Conservation (phyloP, 2,329 filamentous ascomycete species). For the Botrytis galanthina region DNA sequence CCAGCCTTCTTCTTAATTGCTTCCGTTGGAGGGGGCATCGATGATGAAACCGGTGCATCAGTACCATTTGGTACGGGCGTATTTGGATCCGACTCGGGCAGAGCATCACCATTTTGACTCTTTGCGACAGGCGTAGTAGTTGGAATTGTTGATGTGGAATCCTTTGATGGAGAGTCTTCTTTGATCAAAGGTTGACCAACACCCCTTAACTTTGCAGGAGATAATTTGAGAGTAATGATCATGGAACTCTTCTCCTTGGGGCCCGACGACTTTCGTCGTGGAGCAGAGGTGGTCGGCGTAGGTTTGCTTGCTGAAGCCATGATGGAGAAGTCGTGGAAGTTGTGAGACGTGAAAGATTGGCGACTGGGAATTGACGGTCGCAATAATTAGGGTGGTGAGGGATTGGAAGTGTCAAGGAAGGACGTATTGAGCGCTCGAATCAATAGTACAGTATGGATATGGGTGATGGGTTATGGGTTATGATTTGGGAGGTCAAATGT, state of each 20-base stretch:
- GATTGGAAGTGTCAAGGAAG: constrained; percentile 9
- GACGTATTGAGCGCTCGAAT: not conserved
- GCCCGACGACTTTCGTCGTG: constrained; percentile 33
- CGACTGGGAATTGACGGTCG: constrained; percentile 13
- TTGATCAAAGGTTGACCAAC: constrained; percentile 44
- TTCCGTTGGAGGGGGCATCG: constrained; percentile 59
- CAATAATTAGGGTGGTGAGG: constrained; percentile 9
- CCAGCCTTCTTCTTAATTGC: constrained; percentile 68
- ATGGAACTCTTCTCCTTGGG: constrained; percentile 34
- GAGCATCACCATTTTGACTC: constrained; percentile 52
- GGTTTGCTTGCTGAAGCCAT: constrained; percentile 35
- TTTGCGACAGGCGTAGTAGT: constrained; percentile 41
- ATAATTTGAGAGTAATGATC: constrained; percentile 54
- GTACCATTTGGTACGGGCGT: constrained; percentile 58
- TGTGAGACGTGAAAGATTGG: not conserved
- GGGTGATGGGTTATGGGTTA: not conserved
- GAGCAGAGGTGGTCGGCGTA: constrained; percentile 19
- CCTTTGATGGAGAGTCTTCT: constrained; percentile 41
- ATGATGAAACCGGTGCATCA: constrained; percentile 46
- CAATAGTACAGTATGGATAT: constrained; percentile 2
- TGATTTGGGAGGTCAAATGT: constrained; percentile 5
- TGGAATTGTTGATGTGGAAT: constrained; percentile 42
- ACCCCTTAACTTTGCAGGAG: constrained; percentile 50
- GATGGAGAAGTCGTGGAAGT: constrained; percentile 18
- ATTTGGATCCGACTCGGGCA: constrained; percentile 57